Evolutionary conservation across 371 early-diverging fungal genomes (phyloP).

Genomic region (Mortierella sp.): DNA sequence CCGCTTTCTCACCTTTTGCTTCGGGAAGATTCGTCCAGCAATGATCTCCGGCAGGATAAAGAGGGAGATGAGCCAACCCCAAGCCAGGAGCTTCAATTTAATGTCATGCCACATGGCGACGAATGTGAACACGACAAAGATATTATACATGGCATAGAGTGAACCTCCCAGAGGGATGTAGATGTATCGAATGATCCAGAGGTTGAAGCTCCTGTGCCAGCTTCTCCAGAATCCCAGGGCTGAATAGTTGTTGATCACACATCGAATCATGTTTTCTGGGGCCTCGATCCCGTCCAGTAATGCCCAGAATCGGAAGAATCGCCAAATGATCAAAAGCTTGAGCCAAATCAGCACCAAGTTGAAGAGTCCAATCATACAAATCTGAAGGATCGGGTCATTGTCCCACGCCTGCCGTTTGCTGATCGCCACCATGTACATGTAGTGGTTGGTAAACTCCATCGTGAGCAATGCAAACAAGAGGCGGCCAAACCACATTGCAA

Average conservation of each 20-base stretch:
- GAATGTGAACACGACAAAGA: slow-evolving; percentile 90
- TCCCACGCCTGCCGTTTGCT: slow-evolving; percentile 84
- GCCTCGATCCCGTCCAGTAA: slow-evolving; percentile 86
- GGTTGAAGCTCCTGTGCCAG: slow-evolving; percentile 93
- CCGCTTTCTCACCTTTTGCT: slow-evolving; percentile 54
- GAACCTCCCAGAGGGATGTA: slow-evolving; percentile 94
- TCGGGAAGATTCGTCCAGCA: slow-evolving; percentile 69
- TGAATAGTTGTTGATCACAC: slow-evolving; percentile 94
- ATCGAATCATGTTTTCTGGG: slow-evolving; percentile 93
- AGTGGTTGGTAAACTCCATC: slow-evolving; percentile 89
- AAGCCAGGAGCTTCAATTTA: slow-evolving; percentile 80
- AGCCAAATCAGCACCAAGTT: slow-evolving; percentile 92
- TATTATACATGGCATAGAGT: slow-evolving; percentile 70
- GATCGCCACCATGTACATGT: slow-evolving; percentile 87
- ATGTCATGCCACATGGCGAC: slow-evolving; percentile 97
- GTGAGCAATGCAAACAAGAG: slow-evolving; percentile 64
- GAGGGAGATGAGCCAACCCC: slow-evolving; percentile 93
- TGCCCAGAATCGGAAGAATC: slow-evolving; percentile 94
- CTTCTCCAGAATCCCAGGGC: slow-evolving; percentile 91
- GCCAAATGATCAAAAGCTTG: slow-evolving; percentile 92
- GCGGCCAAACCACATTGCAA: slow-evolving; percentile 60
- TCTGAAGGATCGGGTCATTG: slow-evolving; percentile 74
- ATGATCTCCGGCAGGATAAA: slow-evolving; percentile 89
- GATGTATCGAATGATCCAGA: slow-evolving; percentile 90
- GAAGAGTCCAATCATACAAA: slow-evolving; percentile 84